These are phyloP conservation scores for Trichoderma semiorbis DNA, from an alignment of 2,329 filamentous ascomycete species.

Conservation along the genomic window DNA sequence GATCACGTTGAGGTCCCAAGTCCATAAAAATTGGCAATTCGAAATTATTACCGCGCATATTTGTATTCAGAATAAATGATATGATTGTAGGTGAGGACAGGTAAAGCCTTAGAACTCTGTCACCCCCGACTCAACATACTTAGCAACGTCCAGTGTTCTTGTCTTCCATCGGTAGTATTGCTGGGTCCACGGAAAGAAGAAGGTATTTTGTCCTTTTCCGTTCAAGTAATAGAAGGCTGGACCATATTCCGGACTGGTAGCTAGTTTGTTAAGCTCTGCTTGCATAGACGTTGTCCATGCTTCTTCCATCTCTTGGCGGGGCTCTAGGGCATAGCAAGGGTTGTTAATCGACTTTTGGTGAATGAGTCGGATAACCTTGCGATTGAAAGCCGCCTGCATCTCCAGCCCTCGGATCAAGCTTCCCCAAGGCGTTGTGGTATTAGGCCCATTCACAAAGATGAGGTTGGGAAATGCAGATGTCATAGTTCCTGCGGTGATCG, in stretches of 20 bases:
- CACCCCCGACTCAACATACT: background rate
- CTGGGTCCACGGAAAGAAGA: background rate
- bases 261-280: background rate
- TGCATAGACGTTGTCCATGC: background rate
- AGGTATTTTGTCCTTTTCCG: background rate
- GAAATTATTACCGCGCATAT: no score
- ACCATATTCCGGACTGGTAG: background rate
- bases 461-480: background rate
- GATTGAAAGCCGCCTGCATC: background rate
- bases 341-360: background rate
- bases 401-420: background rate
- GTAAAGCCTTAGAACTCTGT: no score
- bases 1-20: no score
- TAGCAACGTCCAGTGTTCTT: background rate
- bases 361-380: background rate
- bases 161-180: background rate
- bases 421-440: background rate
- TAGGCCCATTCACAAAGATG: background rate
- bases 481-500: background rate
- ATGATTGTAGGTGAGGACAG: no score
- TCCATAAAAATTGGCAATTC: no score
- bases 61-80: no score
- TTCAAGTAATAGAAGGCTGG: background rate
- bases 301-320: background rate
- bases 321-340: background rate